phyloP scores from a whole-genome alignment of 805 yeast species.

The Cyberlindnera mississippiensis region DNA sequence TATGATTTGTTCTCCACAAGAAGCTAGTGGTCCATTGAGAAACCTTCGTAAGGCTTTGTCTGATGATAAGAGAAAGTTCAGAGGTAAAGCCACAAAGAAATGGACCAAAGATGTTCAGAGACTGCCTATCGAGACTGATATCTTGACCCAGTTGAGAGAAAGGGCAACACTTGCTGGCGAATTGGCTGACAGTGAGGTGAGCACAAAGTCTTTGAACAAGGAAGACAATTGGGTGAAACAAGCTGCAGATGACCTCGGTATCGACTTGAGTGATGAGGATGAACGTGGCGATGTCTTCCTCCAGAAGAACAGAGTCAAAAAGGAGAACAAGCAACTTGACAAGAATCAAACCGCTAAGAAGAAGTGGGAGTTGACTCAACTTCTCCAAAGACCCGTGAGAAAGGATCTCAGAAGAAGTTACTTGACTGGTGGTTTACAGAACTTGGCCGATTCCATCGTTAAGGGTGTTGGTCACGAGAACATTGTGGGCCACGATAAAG shows the following conservation, averaged over 20 bases:
- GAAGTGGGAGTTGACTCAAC: constrained; percentile 48
- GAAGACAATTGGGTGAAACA: constrained; percentile 80
- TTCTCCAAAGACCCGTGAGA: constrained; percentile 53
- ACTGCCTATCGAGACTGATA: constrained; percentile 72
- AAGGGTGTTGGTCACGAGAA: constrained; percentile 62
- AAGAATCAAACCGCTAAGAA: constrained; percentile 45
- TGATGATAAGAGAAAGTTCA: constrained; percentile 27
- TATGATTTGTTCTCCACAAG: constrained; percentile 89
- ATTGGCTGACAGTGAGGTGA: constrained; percentile 68
- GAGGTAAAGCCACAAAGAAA: constrained; percentile 35
- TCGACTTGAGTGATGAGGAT: constrained; percentile 66
- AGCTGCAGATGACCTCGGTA: constrained; percentile 91
- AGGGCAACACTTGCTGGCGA: constrained; percentile 67
- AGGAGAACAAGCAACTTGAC: constrained; percentile 47
- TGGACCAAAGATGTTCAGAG: constrained; percentile 57
- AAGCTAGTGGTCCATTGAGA: constrained; percentile 81
- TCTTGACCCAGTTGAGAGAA: constrained; percentile 64
- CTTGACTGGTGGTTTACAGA: constrained; percentile 72
- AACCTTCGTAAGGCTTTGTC: constrained; percentile 62
- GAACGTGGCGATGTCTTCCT: constrained; percentile 72
- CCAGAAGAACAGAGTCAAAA: constrained; percentile 57
- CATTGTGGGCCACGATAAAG: constrained; percentile 66
- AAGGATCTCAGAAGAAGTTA: constrained; percentile 66
- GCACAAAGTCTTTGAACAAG: constrained; percentile 54
- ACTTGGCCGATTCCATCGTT: constrained; percentile 72